Conservation (phyloP, 2,329 filamentous ascomycete species). For the Xylariaceae sp. region DNA sequence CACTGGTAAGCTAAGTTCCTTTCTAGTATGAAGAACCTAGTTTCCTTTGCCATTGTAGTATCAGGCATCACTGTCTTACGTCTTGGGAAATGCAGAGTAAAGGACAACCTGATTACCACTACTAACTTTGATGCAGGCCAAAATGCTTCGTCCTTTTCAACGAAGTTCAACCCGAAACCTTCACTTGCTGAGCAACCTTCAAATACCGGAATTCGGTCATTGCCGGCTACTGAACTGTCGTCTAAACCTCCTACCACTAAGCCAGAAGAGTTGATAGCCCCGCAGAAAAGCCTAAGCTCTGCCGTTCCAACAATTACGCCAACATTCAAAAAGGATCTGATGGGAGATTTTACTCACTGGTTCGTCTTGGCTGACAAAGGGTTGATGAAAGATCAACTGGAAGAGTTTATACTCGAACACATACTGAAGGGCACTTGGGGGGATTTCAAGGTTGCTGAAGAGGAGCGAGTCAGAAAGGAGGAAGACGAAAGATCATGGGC, state of each 20-base stretch:
- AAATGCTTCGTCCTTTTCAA: background rate
- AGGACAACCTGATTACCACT: background rate
- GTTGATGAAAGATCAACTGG: slow-evolving; percentile 55
- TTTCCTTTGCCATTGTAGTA: too few relatives aligned
- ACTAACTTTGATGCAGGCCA: slow-evolving; percentile 10
- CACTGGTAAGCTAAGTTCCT: slow-evolving; percentile 14
- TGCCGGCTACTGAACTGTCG: background rate
- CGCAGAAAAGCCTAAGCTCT: background rate
- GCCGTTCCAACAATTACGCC: slow-evolving; percentile 10
- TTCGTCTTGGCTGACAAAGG: slow-evolving; percentile 60
- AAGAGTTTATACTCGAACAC: slow-evolving; percentile 52
- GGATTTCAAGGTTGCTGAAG: slow-evolving; percentile 48
- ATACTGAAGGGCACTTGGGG: slow-evolving; percentile 51
- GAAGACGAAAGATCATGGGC: slow-evolving; percentile 55
- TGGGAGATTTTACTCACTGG: slow-evolving; percentile 60
- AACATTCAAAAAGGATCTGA: slow-evolving; percentile 44
- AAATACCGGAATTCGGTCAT: background rate
- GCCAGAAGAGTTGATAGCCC: background rate
- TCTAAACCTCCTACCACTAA: background rate
- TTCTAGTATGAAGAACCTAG: too few relatives aligned
- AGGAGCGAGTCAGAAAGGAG: slow-evolving; percentile 50
- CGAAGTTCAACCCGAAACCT: background rate
- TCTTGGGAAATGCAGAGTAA: background rate
- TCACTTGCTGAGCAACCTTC: background rate
- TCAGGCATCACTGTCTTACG: too few relatives aligned